Evolutionary conservation across 768 basidiomycete genomes (phyloP).

Genomic region (Suillus luteus): DNA sequence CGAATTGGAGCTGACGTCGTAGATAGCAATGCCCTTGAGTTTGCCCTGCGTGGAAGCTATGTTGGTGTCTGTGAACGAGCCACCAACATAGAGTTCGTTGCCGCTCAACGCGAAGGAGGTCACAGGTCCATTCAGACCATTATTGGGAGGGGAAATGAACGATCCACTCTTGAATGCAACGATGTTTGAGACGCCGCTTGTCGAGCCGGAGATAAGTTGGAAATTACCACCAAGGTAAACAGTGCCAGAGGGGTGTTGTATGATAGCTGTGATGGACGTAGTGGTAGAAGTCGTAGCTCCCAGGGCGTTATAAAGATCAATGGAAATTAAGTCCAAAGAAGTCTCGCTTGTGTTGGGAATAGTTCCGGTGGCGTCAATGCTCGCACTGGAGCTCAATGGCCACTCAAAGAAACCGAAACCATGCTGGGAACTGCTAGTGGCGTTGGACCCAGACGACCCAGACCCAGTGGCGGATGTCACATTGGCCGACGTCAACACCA

Average conservation of each 20-base stretch:
- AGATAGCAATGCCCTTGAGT: conserved; percentile 66
- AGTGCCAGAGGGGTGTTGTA: conserved; percentile 63
- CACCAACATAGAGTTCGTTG: conserved; percentile 81
- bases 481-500: conserved; percentile 69
- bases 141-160: conserved; percentile 52
- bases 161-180: conserved; percentile 65
- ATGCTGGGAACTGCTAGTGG: conserved; percentile 38
- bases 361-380: conserved; percentile 58
- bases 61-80: conserved; percentile 75
- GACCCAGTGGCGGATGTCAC: conserved; percentile 37
- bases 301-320: conserved; percentile 62
- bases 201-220: conserved; percentile 54
- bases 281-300: conserved; percentile 45
- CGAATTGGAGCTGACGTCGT: conserved; percentile 60
- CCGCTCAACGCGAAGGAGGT: conserved; percentile 62
- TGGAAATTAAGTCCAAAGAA: conserved; percentile 59
- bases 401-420: conserved; percentile 93
- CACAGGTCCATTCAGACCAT: conserved; percentile 83
- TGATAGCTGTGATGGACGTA: conserved; percentile 53
- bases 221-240: conserved; percentile 83
- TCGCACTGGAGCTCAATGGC: conserved; percentile 51
- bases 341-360: conserved; percentile 76
- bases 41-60: conserved; percentile 52
- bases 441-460: conserved; percentile 29
- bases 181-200: conserved; percentile 67